Evolutionary conservation across 139 green algal species (phyloP), one percentile per base, ranked within the genome.

Genomic region (Coccomyxa sp.): DNA sequence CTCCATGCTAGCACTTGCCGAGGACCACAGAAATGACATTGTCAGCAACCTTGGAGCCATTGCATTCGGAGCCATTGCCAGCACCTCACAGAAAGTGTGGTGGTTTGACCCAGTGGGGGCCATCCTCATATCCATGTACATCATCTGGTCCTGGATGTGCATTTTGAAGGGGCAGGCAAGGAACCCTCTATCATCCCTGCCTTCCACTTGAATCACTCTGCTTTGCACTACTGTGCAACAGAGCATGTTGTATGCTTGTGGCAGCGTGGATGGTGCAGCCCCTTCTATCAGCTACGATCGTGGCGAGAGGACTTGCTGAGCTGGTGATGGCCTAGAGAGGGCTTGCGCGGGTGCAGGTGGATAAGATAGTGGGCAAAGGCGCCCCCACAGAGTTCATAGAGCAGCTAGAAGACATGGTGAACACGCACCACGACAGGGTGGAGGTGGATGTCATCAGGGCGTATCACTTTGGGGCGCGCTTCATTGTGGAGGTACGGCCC

Each of bases 11-110:
- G 80, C 89, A 9, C 81, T 94, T 54, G 87, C 89, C 37, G 88
- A 95, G 73, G 90, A 94, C 77, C 91, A 94, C 77, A 71, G 87
- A n/a, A 93, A 95, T 55, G 91, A 95, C 81, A 79, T 93, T 29
- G 73, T 92, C 68, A 86, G 72, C 77, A 95, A 94, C 79, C 37
- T 88, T 39, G 83, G 73, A 7, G 91, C 88, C 14, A 77, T 93
- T 34, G 76, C 75, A 16, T 76, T n/a, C 41, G 79, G 86, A 18
- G 84, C 86, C 16, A 40, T 79, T 29, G 75, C 83, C 6, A 76
- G 79, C 40, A 78, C 58, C 34, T 80, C 38, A 29, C 33, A 74
- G 8, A 78, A 68, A 31, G 39, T 71, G 35, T 83, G 73, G 79
- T 83, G 79, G 73, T 18, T 64, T 0, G 92, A 96, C 78, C 84